Conservation (phyloP, 176 grass and related monocot species). For the Oryza meyeriana region DNA sequence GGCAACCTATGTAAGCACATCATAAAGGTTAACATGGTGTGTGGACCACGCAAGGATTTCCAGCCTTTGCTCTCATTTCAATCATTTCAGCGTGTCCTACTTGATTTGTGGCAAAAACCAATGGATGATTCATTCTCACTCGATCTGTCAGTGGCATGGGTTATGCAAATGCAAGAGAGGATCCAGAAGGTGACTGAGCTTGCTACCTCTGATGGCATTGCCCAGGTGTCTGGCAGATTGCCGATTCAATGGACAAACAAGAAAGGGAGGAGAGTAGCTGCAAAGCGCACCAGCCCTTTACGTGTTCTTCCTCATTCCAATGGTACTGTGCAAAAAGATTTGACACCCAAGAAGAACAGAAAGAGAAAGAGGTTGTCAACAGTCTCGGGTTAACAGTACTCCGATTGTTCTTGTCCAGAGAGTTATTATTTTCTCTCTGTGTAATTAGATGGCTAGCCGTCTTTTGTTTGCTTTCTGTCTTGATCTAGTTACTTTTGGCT, state of each 20-base stretch:
- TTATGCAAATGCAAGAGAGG: conserved; percentile 72
- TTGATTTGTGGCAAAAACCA: conserved; percentile 68
- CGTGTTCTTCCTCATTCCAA: conserved; percentile 36
- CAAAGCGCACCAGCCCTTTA: conserved; percentile 34
- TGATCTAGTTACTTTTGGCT: background rate
- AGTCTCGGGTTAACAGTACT: conserved; percentile 21
- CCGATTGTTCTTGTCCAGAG: background rate
- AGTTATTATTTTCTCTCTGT: conserved; percentile 5
- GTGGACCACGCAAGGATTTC: conserved; percentile 32
- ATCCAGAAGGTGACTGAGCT: conserved; percentile 64
- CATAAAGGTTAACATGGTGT: conserved; percentile 81
- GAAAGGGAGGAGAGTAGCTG: conserved; percentile 55
- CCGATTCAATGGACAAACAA: conserved; percentile 65
- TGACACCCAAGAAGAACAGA: conserved; percentile 50
- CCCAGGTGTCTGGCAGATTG: conserved; percentile 55
- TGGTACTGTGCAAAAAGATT: conserved; percentile 30
- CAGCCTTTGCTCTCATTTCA: conserved; percentile 47
- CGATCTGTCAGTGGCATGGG: conserved; percentile 75
- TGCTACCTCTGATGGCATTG: conserved; percentile 48
- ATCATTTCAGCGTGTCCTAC: conserved; percentile 66
- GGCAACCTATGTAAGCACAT: conserved; percentile 93
- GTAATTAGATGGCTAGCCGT: conserved; percentile 24
- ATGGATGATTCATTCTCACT: conserved; percentile 75
- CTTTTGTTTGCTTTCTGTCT: background rate
- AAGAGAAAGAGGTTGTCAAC: conserved; percentile 61